These are phyloP conservation scores for Tolypocladium ovalisporum DNA, from an alignment of 2,329 filamentous ascomycete genomes.

Conservation along the genomic window DNA sequence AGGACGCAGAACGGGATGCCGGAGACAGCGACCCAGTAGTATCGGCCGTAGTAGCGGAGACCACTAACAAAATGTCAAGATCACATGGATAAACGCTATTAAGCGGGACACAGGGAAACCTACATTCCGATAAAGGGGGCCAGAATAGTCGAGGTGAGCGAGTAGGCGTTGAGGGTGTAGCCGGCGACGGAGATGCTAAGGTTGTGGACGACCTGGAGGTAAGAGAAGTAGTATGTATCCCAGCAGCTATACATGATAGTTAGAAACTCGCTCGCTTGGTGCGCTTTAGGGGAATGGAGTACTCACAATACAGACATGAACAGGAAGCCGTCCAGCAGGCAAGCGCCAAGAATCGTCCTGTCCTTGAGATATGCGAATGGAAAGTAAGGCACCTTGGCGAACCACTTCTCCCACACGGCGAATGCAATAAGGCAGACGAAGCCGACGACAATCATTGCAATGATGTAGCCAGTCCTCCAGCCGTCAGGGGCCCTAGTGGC, in stretches of 20 bases:
- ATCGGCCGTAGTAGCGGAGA: slow-evolving; percentile 1
- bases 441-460: slow-evolving; percentile 39
- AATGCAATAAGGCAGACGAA: slow-evolving; percentile 37
- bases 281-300: not conserved
- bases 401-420: slow-evolving; percentile 45
- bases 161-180: slow-evolving; percentile 27
- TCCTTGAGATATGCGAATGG: slow-evolving; percentile 35
- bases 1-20: slow-evolving; percentile 28
- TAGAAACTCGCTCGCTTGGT: not conserved
- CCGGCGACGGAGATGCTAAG: slow-evolving; percentile 20
- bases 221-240: slow-evolving; percentile 37
- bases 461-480: slow-evolving; percentile 32
- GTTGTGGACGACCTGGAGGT: slow-evolving; percentile 30
- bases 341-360: slow-evolving; percentile 34
- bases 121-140: not conserved
- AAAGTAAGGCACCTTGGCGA: slow-evolving; percentile 45
- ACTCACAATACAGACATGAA: slow-evolving; percentile 23
- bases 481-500: slow-evolving; percentile 19
- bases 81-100: not conserved
- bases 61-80: not conserved
- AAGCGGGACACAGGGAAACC: not conserved
- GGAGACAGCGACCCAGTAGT: slow-evolving; percentile 10
- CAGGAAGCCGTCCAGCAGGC: slow-evolving; percentile 22
- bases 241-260: slow-evolving; percentile 10
- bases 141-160: not conserved